These are phyloP conservation scores for Alternaria gansuensis DNA, from an alignment of 2,329 filamentous ascomycete genomes.

Conservation along the genomic window DNA sequence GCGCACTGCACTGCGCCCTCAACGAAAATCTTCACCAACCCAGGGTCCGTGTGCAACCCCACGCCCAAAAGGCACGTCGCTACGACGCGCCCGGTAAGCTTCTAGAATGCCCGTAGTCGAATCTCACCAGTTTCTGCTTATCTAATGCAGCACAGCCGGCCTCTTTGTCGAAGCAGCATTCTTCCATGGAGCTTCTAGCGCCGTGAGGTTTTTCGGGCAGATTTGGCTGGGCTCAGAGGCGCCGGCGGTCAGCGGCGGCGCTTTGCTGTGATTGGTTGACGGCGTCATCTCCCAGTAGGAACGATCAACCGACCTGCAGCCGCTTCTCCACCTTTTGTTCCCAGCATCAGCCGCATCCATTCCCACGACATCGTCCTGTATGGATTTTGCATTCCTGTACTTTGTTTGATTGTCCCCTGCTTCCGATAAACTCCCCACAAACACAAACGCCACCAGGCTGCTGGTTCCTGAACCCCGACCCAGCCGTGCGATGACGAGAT, in stretches of 20 bases:
- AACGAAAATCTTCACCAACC: conserved; percentile 6
- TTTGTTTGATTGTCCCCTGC: conserved; percentile 13
- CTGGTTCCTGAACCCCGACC: conserved; percentile 16
- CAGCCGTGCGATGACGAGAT: conserved; percentile 35
- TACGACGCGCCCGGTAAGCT: conserved; percentile 7
- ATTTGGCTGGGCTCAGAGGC: neutral
- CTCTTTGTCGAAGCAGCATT: conserved; percentile 10
- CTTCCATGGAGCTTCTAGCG: conserved; percentile 20
- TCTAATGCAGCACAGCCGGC: neutral
- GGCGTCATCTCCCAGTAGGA: conserved; percentile 23
- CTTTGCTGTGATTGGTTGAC: conserved; percentile 20
- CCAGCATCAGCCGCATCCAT: conserved; percentile 39
- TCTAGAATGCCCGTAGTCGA: conserved; percentile 7
- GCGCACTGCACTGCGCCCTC: conserved; percentile 6
- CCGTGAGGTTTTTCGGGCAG: conserved; percentile 13
- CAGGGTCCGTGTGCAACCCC: conserved; percentile 2
- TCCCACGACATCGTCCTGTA: conserved; percentile 26
- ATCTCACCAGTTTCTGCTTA: conserved; percentile 12
- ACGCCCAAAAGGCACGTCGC: neutral
- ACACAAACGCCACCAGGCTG: conserved; percentile 14
- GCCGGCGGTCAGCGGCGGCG: conserved; percentile 11
- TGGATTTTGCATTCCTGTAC: conserved; percentile 16
- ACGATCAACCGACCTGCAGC: conserved; percentile 37
- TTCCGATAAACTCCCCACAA: conserved; percentile 23
- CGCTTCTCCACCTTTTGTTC: conserved; percentile 42